Base-by-base conservation (phyloP, 352 stramenopile genomes). In the Pythium guiyangense region DNA sequence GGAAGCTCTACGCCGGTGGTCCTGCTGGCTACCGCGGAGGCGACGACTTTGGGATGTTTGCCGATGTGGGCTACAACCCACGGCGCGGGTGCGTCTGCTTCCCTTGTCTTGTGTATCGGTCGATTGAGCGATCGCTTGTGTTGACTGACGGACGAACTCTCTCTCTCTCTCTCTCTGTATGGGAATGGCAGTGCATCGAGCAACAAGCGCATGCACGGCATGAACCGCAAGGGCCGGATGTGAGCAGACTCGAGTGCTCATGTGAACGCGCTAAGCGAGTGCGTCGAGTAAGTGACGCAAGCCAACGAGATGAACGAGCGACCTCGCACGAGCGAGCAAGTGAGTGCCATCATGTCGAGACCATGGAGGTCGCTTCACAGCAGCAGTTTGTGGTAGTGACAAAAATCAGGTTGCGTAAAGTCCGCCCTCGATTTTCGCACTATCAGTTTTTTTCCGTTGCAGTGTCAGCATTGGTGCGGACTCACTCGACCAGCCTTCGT, bases 31-130 rank as follows among this genome's bases (percentile, higher is more conserved):
- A 71, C 52, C 77, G 78, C 29, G 50, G 49, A 27, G 67, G 73
- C 10, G 80, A 88, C 37, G 73, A 87, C 27, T 74, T 70, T 40
- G 58, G 64, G 39, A 35, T 74, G 44, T 86, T 76, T 59, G 58
- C 74, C 15, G 75, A 86, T 6, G 22, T 61, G 20, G 65, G 39
- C 22, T 57, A 72, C 34, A 49, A 62, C 5, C 49, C 62, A 8
- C 76, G 80, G 66, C 74, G 76, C 74, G 73, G 69, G 80, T 90
- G 57, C n/a, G n/a, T n/a, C n/a, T n/a, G n/a, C n/a, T n/a, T n/a
- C n/a, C n/a, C n/a, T n/a, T n/a, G n/a, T n/a, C 17, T 43, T 55
- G 17, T 39, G 15, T 52, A 10, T 55, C 20, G 34, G 6, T 47
- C 14, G 6, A 45, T 6, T 25, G n/a, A 1, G 37, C 11, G n/a